phyloP scores from a whole-genome alignment of 441 rosid species.

The Flueggea neowawraea region DNA sequence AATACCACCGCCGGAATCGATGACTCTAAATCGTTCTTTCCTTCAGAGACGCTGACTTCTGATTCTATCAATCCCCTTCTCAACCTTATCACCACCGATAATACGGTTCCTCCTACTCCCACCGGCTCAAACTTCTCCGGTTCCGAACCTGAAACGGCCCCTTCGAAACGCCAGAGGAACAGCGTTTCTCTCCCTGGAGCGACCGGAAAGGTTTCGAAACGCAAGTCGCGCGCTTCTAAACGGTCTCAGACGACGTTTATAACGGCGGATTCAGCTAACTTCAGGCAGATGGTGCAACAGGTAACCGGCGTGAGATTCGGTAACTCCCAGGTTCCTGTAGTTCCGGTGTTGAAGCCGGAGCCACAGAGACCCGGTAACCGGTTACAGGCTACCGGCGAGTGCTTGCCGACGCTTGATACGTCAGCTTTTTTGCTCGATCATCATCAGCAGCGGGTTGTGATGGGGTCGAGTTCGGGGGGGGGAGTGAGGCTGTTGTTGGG shows the following conservation, averaged over 20 bases:
- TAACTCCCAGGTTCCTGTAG: slow-evolving; percentile 20
- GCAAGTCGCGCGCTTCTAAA: slow-evolving; percentile 65
- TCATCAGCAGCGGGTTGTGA: slow-evolving; percentile 31
- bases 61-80: slow-evolving; percentile 15
- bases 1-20: slow-evolving; percentile 5
- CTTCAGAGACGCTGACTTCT: slow-evolving; percentile 8
- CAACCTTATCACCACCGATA: slow-evolving; percentile 3
- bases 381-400: slow-evolving; percentile 17
- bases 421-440: slow-evolving; percentile 65
- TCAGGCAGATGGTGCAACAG: slow-evolving; percentile 94
- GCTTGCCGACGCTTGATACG: slow-evolving; percentile 73
- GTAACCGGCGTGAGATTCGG: slow-evolving; percentile 66
- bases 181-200: background rate
- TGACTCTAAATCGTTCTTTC: background rate
- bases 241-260: slow-evolving; percentile 79
- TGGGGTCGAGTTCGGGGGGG: slow-evolving; percentile 9
- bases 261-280: slow-evolving; percentile 77
- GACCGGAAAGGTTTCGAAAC: slow-evolving; percentile 45
- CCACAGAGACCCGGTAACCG: slow-evolving; percentile 42
- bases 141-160: slow-evolving; percentile 3
- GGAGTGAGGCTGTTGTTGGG: slow-evolving; percentile 8
- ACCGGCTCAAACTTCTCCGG: slow-evolving; percentile 8
- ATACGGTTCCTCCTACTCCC: too few species aligned
- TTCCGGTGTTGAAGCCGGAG: slow-evolving; percentile 50
- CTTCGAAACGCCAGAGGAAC: background rate